A percentile compares a stretch with the other conserved stretches of the same genome.
Conservation (phyloP, 1,284 basidiomycete genomes). For the Dichomitus squalens region DNA sequence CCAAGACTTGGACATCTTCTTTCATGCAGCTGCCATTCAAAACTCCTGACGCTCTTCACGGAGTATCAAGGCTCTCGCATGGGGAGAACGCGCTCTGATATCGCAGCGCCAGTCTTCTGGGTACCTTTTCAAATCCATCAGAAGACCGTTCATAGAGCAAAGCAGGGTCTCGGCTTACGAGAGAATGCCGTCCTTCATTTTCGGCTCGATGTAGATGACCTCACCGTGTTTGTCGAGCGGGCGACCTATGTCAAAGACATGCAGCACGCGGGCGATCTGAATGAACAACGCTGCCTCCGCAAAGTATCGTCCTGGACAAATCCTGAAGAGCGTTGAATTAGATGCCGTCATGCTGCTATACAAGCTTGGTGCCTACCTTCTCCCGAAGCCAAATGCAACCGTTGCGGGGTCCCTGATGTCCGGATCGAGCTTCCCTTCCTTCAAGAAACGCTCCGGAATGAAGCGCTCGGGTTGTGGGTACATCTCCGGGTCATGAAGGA, state of each 20-base stretch:
- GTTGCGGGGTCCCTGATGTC: slow-evolving; percentile 18
- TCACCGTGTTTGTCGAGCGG: slow-evolving; percentile 13
- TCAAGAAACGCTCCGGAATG: slow-evolving; percentile 27
- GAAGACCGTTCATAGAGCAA: not conserved
- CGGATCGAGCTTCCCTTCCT: slow-evolving; percentile 19
- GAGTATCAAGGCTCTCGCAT: slow-evolving; percentile 12
- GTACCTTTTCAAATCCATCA: slow-evolving; percentile 5
- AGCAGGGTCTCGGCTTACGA: slow-evolving; percentile 7
- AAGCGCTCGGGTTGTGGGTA: slow-evolving; percentile 28
- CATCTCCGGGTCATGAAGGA: slow-evolving; percentile 16
- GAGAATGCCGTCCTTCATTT: slow-evolving; percentile 23
- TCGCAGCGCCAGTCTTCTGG: slow-evolving; percentile 23
- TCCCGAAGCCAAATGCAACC: slow-evolving; percentile 24
- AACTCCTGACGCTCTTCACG: not conserved
- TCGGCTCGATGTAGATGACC: slow-evolving; percentile 14
- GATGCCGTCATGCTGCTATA: not conserved
- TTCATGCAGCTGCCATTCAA: not conserved
- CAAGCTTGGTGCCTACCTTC: slow-evolving; percentile 11
- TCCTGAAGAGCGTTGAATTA: slow-evolving; percentile 2
- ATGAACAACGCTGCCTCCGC: slow-evolving; percentile 21
- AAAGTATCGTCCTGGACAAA: slow-evolving; percentile 26
- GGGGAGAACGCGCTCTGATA: slow-evolving; percentile 17
- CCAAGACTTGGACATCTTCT: not conserved
- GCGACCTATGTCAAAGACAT: slow-evolving; percentile 25
- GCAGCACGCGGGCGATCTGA: slow-evolving; percentile 24